These are phyloP conservation scores for Castanea sativa DNA, from an alignment of 306 rosid species.

Conservation along the genomic window DNA sequence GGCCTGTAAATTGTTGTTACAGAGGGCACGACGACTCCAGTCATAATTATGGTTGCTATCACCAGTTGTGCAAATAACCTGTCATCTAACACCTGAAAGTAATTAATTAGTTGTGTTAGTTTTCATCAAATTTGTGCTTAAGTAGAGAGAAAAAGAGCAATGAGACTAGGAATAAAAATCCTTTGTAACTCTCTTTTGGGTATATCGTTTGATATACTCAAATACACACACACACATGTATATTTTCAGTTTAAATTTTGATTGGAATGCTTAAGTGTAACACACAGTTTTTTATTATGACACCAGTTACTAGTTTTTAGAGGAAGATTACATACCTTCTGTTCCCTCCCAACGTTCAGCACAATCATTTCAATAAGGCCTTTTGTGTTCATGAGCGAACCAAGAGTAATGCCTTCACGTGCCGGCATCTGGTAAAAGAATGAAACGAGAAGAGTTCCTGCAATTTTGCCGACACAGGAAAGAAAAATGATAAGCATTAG, in stretches of 20 bases:
- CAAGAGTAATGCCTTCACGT: constrained; percentile 68
- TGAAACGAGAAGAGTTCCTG: constrained; percentile 62
- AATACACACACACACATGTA: too few species aligned
- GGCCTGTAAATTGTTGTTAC: constrained; percentile 66
- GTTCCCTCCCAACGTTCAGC: constrained; percentile 89
- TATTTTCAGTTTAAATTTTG: too few species aligned
- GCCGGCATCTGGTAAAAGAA: constrained; percentile 59
- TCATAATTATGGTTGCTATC: constrained; percentile 65
- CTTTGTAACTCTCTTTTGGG: too few species aligned
- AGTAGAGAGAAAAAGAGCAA: too few species aligned
- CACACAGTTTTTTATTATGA: too few species aligned
- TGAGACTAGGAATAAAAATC: too few species aligned
- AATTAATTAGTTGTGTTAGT: background rate
- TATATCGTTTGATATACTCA: too few species aligned
- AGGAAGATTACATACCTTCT: constrained; percentile 39
- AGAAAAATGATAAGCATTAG: constrained; percentile 55
- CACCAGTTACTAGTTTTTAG: too few species aligned
- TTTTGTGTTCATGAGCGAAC: constrained; percentile 91
- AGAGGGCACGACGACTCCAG: constrained; percentile 54
- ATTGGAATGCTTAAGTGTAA: too few species aligned
- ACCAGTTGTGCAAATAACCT: constrained; percentile 81
- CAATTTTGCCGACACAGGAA: constrained; percentile 65
- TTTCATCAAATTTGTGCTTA: background rate
- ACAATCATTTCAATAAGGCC: constrained; percentile 89
- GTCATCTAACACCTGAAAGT: constrained; percentile 70